Evolutionary conservation across 306 rosid species (phyloP).

Genomic region (Ormosia emarginata): DNA sequence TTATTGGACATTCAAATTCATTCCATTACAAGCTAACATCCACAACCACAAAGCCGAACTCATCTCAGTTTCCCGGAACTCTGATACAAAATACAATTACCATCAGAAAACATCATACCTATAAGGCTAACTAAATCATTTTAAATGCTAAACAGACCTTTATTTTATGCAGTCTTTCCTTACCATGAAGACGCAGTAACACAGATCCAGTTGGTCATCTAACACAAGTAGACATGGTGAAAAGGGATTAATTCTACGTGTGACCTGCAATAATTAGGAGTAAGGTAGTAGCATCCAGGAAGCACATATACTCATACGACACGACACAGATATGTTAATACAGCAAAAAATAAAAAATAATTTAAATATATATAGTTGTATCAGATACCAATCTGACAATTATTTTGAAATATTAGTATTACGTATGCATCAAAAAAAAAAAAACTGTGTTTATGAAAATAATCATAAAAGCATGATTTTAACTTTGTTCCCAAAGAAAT

Average conservation of each 20-base stretch:
- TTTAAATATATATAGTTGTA: too few species aligned
- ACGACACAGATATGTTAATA: too few species aligned
- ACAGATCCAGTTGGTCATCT: background rate
- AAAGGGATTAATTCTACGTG: background rate
- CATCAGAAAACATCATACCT: background rate
- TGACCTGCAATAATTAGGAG: slow-evolving; percentile 3
- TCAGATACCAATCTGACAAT: too few species aligned
- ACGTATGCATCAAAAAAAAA: too few species aligned
- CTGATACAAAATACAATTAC: background rate
- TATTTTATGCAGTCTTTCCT: background rate
- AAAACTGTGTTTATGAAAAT: too few species aligned
- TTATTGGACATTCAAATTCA: slow-evolving; percentile 5
- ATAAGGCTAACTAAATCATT: background rate
- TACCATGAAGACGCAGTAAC: background rate
- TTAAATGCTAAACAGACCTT: background rate
- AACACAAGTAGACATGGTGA: background rate
- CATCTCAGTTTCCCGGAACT: background rate
- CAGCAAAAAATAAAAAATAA: too few species aligned
- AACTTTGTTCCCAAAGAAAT: background rate
- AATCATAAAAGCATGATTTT: too few species aligned
- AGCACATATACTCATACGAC: too few species aligned
- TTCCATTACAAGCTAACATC: background rate
- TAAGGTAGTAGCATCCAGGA: background rate
- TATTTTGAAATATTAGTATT: too few species aligned
- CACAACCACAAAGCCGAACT: slow-evolving; percentile 15